Conservation (phyloP, 331 rosid genomes). For the Phaseolus coccineus region DNA sequence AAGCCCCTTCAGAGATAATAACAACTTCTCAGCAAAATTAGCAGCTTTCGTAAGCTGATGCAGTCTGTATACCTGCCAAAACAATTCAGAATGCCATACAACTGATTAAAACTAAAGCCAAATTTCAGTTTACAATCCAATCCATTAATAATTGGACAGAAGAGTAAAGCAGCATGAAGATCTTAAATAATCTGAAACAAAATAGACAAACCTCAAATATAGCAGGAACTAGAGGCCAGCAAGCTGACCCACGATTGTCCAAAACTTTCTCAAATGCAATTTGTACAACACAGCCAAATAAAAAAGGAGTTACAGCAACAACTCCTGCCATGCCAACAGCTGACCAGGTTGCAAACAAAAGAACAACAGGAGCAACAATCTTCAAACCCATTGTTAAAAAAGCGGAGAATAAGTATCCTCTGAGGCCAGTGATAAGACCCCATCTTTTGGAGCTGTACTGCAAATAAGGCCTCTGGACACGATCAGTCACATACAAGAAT, state of each 20-base stretch:
- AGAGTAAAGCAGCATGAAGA: slow-evolving; percentile 5
- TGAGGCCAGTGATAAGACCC: slow-evolving; percentile 94
- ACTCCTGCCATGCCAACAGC: slow-evolving; percentile 62
- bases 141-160: neutral
- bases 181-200: slow-evolving; percentile 35
- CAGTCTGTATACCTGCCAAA: slow-evolving; percentile 77
- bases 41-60: slow-evolving; percentile 86
- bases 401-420: slow-evolving; percentile 76
- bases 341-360: slow-evolving; percentile 66
- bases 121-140: slow-evolving; percentile 7
- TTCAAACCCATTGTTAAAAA: slow-evolving; percentile 74
- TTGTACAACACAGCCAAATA: slow-evolving; percentile 69
- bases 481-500: slow-evolving; percentile 72
- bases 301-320: slow-evolving; percentile 66
- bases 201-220: slow-evolving; percentile 72
- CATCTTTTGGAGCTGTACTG: slow-evolving; percentile 88
- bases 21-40: slow-evolving; percentile 66
- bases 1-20: slow-evolving; percentile 64
- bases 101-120: neutral
- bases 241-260: slow-evolving; percentile 65
- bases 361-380: slow-evolving; percentile 65
- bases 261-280: slow-evolving; percentile 65
- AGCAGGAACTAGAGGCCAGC: slow-evolving; percentile 92
- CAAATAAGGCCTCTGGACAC: slow-evolving; percentile 86
- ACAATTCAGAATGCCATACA: slow-evolving; percentile 35